These are phyloP conservation scores for Botrytis hyacinthi DNA, from an alignment of 2,329 filamentous ascomycete genomes.

Conservation along the genomic window DNA sequence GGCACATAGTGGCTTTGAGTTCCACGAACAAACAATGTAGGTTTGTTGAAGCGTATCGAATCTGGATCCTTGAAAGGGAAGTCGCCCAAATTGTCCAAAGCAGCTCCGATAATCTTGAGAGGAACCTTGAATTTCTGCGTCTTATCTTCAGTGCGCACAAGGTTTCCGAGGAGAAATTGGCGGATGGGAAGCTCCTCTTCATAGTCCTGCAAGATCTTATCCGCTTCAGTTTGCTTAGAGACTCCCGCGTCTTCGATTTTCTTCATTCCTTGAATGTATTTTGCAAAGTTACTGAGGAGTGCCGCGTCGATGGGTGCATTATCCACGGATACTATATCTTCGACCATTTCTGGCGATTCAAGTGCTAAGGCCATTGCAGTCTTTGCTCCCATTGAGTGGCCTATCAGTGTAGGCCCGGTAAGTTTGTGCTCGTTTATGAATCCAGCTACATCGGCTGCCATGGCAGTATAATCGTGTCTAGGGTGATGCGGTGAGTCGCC, in stretches of 20 bases:
- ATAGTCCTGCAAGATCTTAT: constrained; percentile 71
- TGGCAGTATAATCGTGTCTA: constrained; percentile 74
- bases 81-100: constrained; percentile 71
- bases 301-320: constrained; percentile 85
- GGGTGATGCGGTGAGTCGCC: constrained; percentile 79
- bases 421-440: constrained; percentile 74
- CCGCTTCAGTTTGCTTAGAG: constrained; percentile 72
- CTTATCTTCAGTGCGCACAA: constrained; percentile 56
- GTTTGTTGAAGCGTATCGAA: constrained; percentile 68
- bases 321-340: constrained; percentile 78
- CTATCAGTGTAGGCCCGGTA: constrained; percentile 73
- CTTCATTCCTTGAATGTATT: constrained; percentile 82
- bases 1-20: constrained; percentile 76
- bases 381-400: constrained; percentile 96
- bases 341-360: constrained; percentile 62
- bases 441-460: constrained; percentile 77
- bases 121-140: constrained; percentile 76
- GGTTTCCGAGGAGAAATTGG: constrained; percentile 88
- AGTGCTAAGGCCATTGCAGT: constrained; percentile 86
- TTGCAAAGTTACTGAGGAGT: constrained; percentile 70
- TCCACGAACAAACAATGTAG: constrained; percentile 76
- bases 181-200: constrained; percentile 73
- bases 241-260: constrained; percentile 69
- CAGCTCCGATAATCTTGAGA: constrained; percentile 63
- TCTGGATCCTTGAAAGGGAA: constrained; percentile 81